Percentiles rank a stretch among this genome's conserved stretches.
Conservation (phyloP, 306 rosid species). For the Pachyrhizus erosus region DNA sequence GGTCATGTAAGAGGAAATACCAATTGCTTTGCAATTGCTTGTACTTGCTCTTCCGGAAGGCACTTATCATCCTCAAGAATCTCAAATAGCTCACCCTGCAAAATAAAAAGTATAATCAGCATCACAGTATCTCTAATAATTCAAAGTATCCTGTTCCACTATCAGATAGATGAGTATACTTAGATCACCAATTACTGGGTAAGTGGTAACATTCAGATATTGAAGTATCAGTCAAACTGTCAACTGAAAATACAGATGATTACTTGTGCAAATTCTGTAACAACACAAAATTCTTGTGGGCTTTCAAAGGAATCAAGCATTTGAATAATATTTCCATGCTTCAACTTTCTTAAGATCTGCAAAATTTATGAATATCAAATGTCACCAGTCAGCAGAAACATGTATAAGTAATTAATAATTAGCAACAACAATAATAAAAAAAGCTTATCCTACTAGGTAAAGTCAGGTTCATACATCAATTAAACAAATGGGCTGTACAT, state of each 20-base stretch:
- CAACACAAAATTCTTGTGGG: slow-evolving; percentile 96
- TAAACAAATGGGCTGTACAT: background rate
- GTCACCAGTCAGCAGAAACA: slow-evolving; percentile 29
- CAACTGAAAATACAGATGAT: slow-evolving; percentile 41
- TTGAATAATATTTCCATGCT: slow-evolving; percentile 93
- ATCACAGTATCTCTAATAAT: slow-evolving; percentile 24
- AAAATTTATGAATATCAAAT: slow-evolving; percentile 33
- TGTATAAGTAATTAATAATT: slow-evolving; percentile 1
- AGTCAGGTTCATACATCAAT: background rate
- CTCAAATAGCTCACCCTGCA: slow-evolving; percentile 95
- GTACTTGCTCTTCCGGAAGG: slow-evolving; percentile 99
- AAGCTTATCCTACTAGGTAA: background rate
- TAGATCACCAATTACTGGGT: background rate
- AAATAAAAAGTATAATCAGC: slow-evolving; percentile 39
- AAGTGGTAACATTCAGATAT: slow-evolving; percentile 27
- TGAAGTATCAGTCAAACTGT: background rate
- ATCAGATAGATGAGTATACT: slow-evolving; percentile 13
- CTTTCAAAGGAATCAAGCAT: slow-evolving; percentile 99
- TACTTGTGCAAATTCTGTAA: slow-evolving; percentile 97
- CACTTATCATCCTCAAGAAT: slow-evolving; percentile 98
- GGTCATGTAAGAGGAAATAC: slow-evolving; percentile 51
- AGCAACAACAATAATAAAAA: background rate
- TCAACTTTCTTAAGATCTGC: slow-evolving; percentile 92
- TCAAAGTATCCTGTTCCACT: slow-evolving; percentile 3
- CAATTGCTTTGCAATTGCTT: slow-evolving; percentile 98